Base-by-base conservation (phyloP, 345 rosid species). In the Erysimum cheiranthoides region DNA sequence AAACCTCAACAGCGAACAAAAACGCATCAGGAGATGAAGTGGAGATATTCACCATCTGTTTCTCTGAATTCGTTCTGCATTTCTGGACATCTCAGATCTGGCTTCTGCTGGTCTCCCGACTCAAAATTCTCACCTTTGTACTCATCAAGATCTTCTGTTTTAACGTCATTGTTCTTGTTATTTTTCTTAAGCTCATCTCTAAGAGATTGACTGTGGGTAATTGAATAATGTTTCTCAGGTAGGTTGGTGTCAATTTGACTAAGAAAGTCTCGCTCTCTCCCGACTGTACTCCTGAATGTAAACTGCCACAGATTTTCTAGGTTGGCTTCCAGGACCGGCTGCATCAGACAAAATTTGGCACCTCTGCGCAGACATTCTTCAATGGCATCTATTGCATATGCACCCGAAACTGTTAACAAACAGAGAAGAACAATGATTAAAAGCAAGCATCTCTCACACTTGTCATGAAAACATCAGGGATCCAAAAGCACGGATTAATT, bases 301-400 rank as follows among this genome's bases (percentile, higher is more conserved):
- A 79, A 72, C 75, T 86, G 90, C 90, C 91, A 85, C 18, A 85
- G 84, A 70, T 52, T 31, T 71, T 80, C 70, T 5, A 84, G 13
- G 34, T 83, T 57, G 4, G 49, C 11, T 69, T 60, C 52, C 73
- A 42, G 40, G 40, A 86, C 51, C 42, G 90, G 91, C 69, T 88
- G 86, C 61, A 61, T 56, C 70, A 86, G 76, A 74, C 75, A 78
- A 14, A 80, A 71, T 9, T 6, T 27, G 8, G 88, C 96, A 72
- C 88, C 91, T 74, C 79, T 84, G 10, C 35, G 54, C 46, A 83
- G 76, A 52, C 84, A 40, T 32, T 86, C 86, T 8, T 73, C 21
- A 71, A 85, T 74, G 70, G 64, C 38, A 3, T 70, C 75, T 45
- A 78, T 47, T 11, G 30, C 17, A 34, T 78, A 75, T 4, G 61